phyloP scores from a whole-genome alignment of 768 basidiomycete genomes.

The Lanmaoa rubissima region DNA sequence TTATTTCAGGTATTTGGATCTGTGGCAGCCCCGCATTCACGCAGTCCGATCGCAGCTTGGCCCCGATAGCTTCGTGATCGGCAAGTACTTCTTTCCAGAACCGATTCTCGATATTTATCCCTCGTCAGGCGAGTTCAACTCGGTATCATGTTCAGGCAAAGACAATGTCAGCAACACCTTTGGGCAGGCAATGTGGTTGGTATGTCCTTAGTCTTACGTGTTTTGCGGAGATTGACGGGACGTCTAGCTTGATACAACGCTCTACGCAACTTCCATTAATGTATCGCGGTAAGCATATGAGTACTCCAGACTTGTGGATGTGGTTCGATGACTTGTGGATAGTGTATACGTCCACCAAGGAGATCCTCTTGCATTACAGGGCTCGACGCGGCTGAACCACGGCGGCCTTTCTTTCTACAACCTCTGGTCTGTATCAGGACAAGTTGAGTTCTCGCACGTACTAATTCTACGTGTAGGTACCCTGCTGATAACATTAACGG shows the following conservation, averaged over 20 bases:
- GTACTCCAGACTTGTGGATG: background rate
- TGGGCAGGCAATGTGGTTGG: conserved; percentile 53
- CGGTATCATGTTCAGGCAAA: conserved; percentile 51
- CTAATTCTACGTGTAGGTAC: conserved; percentile 35
- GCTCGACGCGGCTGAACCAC: conserved; percentile 48
- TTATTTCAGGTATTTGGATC: conserved; percentile 45
- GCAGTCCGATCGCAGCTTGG: conserved; percentile 47
- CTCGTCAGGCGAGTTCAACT: conserved; percentile 50
- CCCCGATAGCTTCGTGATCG: conserved; percentile 47
- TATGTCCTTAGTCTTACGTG: conserved; percentile 26
- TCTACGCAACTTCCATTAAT: conserved; percentile 39
- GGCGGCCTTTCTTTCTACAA: conserved; percentile 46
- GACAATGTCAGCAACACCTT: conserved; percentile 53
- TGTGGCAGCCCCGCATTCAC: conserved; percentile 53
- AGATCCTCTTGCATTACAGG: conserved; percentile 50
- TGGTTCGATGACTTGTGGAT: background rate
- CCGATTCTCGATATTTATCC: background rate
- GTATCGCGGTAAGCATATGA: conserved; percentile 39
- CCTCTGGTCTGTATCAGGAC: conserved; percentile 38
- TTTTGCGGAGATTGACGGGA: background rate
- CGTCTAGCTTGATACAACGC: conserved; percentile 16
- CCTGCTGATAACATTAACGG: conserved; percentile 48
- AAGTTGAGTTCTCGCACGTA: background rate
- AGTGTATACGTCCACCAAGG: conserved; percentile 57
- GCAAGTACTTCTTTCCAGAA: conserved; percentile 19